These are phyloP conservation scores for Torulaspora microellipsoides DNA, from an alignment of 805 yeast species.

Conservation along the genomic window DNA sequence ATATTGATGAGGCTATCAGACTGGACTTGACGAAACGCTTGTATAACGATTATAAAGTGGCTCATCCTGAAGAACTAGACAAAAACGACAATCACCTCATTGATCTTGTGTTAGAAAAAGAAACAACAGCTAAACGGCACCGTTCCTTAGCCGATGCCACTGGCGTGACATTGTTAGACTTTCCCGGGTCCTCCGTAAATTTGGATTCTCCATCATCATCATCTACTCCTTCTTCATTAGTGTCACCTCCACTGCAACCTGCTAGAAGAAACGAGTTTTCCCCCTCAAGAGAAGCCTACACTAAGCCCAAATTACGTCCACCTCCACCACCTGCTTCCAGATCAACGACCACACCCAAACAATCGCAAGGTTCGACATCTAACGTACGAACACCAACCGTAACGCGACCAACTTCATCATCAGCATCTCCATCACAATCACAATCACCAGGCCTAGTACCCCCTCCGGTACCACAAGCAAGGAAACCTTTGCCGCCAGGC, in stretches of 20 bases:
- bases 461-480: constrained; percentile 33
- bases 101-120: constrained; percentile 7
- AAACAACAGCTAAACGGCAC: constrained; percentile 3
- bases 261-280: constrained; percentile 9
- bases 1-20: constrained; percentile 62
- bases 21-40: constrained; percentile 51
- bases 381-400: not conserved
- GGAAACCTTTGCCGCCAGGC: constrained; percentile 38
- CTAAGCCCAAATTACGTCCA: constrained; percentile 17
- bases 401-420: not conserved
- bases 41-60: constrained; percentile 50
- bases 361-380: not conserved
- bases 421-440: not conserved
- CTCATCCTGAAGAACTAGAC: constrained; percentile 30
- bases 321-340: constrained; percentile 21
- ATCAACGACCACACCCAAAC: constrained; percentile 2
- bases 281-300: constrained; percentile 5
- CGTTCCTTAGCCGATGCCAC: constrained; percentile 7
- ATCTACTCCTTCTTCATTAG: constrained; percentile 5
- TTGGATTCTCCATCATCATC: constrained; percentile 5
- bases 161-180: constrained; percentile 8
- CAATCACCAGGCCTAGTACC: constrained; percentile 14
- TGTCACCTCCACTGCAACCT: constrained; percentile 16
- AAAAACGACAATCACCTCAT: constrained; percentile 5
- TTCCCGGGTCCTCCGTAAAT: constrained; percentile 5